These are phyloP conservation scores for Stagonosporopsis vannaccii DNA, from an alignment of 2,329 filamentous ascomycete genomes.

Conservation along the genomic window DNA sequence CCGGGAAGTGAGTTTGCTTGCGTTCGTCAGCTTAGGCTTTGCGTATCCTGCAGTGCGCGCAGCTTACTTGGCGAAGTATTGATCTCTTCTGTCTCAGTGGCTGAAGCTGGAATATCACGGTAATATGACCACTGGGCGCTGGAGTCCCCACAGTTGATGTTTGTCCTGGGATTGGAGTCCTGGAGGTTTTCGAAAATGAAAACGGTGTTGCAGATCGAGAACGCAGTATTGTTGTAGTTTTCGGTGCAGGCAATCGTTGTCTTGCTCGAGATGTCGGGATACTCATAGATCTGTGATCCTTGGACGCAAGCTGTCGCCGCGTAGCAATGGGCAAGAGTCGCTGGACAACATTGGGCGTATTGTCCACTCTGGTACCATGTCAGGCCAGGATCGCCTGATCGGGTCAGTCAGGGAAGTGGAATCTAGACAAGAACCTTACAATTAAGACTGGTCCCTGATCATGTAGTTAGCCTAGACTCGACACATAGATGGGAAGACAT, in stretches of 20 bases:
- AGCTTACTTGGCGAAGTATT: background rate
- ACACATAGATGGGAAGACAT: background rate
- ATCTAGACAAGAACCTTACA: constrained; percentile 15
- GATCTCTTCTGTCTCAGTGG: constrained; percentile 11
- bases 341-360: constrained; percentile 43
- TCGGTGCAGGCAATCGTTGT: constrained; percentile 38
- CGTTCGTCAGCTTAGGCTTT: background rate
- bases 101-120: constrained; percentile 28
- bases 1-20: background rate
- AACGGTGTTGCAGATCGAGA: constrained; percentile 38
- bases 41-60: background rate
- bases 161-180: constrained; percentile 36
- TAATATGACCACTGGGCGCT: constrained; percentile 39
- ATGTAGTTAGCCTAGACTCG: constrained; percentile 1
- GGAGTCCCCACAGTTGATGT: constrained; percentile 38
- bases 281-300: constrained; percentile 39
- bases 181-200: constrained; percentile 41
- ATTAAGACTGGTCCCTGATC: constrained; percentile 29
- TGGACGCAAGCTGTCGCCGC: constrained; percentile 36
- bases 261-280: constrained; percentile 24
- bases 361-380: constrained; percentile 40
- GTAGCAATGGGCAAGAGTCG: constrained; percentile 30
- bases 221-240: constrained; percentile 30
- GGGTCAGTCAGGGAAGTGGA: background rate
- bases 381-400: constrained; percentile 23